Percentiles rank a stretch among this genome's conserved stretches.
phyloP scores from a whole-genome alignment of 2,329 filamentous ascomycete species.

The Fusarium phyllophilum region DNA sequence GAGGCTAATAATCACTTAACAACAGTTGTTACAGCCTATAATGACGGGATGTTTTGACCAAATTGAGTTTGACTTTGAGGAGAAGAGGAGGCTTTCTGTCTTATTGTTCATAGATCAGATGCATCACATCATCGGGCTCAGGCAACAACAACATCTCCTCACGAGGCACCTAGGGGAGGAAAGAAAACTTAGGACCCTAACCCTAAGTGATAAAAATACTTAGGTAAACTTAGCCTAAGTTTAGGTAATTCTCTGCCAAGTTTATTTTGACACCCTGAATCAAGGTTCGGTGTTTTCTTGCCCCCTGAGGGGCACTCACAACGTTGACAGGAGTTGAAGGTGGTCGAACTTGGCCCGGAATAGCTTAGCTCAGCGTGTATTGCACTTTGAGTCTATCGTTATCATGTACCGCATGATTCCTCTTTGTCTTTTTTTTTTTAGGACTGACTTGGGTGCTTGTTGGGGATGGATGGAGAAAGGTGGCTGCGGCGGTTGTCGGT shows the following conservation, averaged over 20 bases:
- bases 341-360: constrained; percentile 4
- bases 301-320: no score
- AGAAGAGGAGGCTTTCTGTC: background rate
- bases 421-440: background rate
- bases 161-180: no score
- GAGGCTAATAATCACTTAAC: constrained; percentile 8
- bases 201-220: no score
- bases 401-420: constrained; percentile 10
- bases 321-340: constrained; percentile 6
- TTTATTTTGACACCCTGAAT: no score
- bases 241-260: no score
- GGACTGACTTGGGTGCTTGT: background rate
- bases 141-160: constrained; percentile 29
- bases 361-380: constrained; percentile 10
- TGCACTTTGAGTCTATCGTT: constrained; percentile 7
- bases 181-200: no score
- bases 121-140: constrained; percentile 24
- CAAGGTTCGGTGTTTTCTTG: no score
- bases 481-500: constrained; percentile 23
- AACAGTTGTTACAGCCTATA: background rate
- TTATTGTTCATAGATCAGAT: background rate
- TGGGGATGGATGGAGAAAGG: background rate
- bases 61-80: constrained; percentile 16
- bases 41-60: constrained; percentile 10
- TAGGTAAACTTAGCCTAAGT: no score